A percentile compares a stretch with the other conserved stretches of the same genome.
phyloP scores from a whole-genome alignment of 352 stramenopile species.

The Globisporangium middletonii region DNA sequence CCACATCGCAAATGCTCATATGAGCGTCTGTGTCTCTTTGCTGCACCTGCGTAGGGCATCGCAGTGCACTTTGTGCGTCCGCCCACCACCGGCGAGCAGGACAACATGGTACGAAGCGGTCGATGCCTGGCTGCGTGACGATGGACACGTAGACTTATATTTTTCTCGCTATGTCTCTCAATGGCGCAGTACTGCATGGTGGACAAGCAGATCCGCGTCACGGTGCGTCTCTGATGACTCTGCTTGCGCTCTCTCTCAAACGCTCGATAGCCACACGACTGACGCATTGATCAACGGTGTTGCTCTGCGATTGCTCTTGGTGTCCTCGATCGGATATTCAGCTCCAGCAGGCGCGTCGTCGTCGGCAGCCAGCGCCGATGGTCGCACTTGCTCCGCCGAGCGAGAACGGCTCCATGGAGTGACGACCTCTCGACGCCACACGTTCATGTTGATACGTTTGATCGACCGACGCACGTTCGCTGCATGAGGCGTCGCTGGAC shows the following conservation, averaged over 20 bases:
- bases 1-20: neutral
- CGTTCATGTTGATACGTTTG: neutral
- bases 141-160: neutral
- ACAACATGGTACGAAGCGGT: constrained; percentile 1
- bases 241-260: neutral
- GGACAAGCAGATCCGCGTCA: constrained; percentile 10
- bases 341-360: constrained; percentile 4
- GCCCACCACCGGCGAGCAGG: neutral
- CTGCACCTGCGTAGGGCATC: neutral
- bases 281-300: no score
- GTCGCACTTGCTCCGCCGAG: neutral
- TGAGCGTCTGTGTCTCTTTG: neutral
- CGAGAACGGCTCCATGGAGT: constrained; percentile 2
- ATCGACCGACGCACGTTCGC: no score
- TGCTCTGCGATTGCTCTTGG: neutral
- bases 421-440: neutral
- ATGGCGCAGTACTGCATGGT: constrained; percentile 1
- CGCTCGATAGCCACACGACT: no score
- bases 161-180: neutral
- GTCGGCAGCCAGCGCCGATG: neutral
- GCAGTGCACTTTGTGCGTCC: constrained; percentile 5
- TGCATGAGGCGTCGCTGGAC: no score
- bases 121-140: no score
- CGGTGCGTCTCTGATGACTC: neutral
- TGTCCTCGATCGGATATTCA: neutral